Base-by-base conservation (phyloP, 768 basidiomycete genomes). In the Polyporus arcularius region DNA sequence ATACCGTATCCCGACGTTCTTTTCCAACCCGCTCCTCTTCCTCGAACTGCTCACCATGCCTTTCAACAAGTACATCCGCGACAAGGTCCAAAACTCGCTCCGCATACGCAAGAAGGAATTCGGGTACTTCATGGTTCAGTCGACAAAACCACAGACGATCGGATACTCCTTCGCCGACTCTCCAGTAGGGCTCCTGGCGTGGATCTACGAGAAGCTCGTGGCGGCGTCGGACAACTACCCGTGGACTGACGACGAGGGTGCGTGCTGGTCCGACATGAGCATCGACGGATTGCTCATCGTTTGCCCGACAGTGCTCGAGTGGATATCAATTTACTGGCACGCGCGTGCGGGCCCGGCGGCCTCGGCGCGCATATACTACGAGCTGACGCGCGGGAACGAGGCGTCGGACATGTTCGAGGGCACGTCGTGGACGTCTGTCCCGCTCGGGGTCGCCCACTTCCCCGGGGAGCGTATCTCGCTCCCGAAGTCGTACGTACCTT, bases 231-330 rank as follows among this genome's bases (percentile, higher is more conserved):
- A 86, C 63, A 61, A 67, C 2, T 85, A 86, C 67, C 76, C 77
- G 0, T 87, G 85, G 85, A 75, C 75, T 9, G 82, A 84, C 50
- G 85, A 86, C 28, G 82, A 86, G 72, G 75, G 86, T 80, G 26
- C 1, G 67, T 18, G 5, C 38, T 6, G 16, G 35, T 15, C 28
- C n/a, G 32, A n/a, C n/a, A 45, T 4, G 4, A 16, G 4, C 43
- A 9, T n/a, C 11, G 11, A 7, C 8, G 8, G 14, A 21, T 16
- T 45, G 16, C 43, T 45, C 14, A 45, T 15, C 52, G 11, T 43
- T 12, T 10, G 16, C 51, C n/a, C 2, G 15, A 7, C 43, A 76
- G 75, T 76, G 2, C 54, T 76, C 2, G 72, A 73, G 1, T 76
- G 75, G 75, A 64, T 76, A 4, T 76, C 75, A 0, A 59, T 76